Percentiles rank a stretch among this genome's conserved stretches.
Conservation (phyloP, 192 early-diverging fungal genomes). For the Thamnidium elegans region DNA sequence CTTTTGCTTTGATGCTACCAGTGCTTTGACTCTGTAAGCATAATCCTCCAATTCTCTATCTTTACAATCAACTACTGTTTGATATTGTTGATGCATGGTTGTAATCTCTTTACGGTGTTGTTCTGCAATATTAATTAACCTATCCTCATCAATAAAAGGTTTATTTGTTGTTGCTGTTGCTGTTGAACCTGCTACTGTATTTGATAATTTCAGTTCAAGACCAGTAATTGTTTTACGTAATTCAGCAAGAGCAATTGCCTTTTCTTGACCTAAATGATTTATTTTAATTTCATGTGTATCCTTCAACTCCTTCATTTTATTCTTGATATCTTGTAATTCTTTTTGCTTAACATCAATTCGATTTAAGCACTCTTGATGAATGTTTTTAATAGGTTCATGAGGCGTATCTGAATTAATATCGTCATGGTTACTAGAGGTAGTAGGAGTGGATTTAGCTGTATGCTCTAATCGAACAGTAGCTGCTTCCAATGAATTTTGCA, state of each 20-base stretch:
- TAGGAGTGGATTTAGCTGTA: constrained; percentile 6
- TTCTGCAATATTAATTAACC: constrained; percentile 15
- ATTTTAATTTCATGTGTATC: constrained; percentile 14
- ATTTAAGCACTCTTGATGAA: neutral
- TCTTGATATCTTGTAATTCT: constrained; percentile 4
- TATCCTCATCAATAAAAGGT: neutral
- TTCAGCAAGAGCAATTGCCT: constrained; percentile 14
- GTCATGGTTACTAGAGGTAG: neutral
- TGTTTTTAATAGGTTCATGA: neutral
- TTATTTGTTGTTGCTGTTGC: neutral
- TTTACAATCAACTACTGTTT: constrained; percentile 21
- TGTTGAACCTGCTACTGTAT: neutral
- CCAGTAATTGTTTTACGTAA: constrained; percentile 1
- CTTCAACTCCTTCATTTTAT: constrained; percentile 7
- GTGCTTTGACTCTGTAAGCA: constrained; percentile 22
- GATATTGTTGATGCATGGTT: constrained; percentile 24
- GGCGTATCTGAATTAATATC: neutral
- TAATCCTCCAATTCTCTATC: constrained; percentile 27
- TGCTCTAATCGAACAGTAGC: constrained; percentile 28
- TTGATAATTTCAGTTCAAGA: constrained; percentile 2
- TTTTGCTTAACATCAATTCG: constrained; percentile 5
- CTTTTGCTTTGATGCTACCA: constrained; percentile 16
- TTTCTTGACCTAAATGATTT: constrained; percentile 16
- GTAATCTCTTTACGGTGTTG: constrained; percentile 25
- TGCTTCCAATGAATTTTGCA: constrained; percentile 24